Evolutionary conservation across 2,329 filamentous ascomycete species (phyloP).

Genomic region (Hymenoscyphus linearis): DNA sequence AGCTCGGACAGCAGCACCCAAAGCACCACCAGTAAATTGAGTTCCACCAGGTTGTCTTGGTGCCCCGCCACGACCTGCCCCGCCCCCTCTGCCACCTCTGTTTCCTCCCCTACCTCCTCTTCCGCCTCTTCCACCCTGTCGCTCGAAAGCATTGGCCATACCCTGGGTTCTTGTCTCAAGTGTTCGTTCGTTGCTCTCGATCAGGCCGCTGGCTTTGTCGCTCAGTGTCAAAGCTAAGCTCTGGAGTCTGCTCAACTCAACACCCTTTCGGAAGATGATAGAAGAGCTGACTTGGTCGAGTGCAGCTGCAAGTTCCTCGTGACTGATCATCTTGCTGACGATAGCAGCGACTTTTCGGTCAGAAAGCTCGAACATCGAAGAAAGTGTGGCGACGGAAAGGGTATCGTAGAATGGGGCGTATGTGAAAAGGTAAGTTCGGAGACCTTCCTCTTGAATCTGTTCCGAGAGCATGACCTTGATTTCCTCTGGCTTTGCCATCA

Average conservation of each 20-base stretch:
- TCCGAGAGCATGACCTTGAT: constrained; percentile 97
- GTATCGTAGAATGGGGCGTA: constrained; percentile 99
- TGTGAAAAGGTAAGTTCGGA: constrained; percentile 97
- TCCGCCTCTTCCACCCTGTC: constrained; percentile 75
- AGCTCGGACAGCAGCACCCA: constrained; percentile 63
- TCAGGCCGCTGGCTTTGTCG: constrained; percentile 93
- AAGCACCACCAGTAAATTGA: constrained; percentile 75
- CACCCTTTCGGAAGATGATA: constrained; percentile 98
- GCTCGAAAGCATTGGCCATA: constrained; percentile 90
- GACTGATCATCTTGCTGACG: constrained; percentile 98
- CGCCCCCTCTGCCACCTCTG: constrained; percentile 56
- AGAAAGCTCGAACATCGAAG: constrained; percentile 92
- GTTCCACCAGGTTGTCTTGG: constrained; percentile 67
- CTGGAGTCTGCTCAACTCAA: constrained; percentile 93
- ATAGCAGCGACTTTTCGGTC: constrained; percentile 88
- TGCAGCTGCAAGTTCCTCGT: constrained; percentile 93
- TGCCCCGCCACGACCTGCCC: constrained; percentile 50
- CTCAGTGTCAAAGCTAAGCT: constrained; percentile 89
- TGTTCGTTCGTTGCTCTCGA: constrained; percentile 95
- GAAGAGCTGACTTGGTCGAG: constrained; percentile 96
- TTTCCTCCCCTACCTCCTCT: constrained; percentile 45
- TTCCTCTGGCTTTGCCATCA: constrained; percentile 86
- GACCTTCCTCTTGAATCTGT: constrained; percentile 97
- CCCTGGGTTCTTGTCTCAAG: constrained; percentile 96
- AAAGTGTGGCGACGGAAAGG: constrained; percentile 76